Evolutionary conservation across 495 filamentous ascomycete genomes (phyloP), one percentile per base, ranked within the genome.

Genomic region (Patellaria atrata): DNA sequence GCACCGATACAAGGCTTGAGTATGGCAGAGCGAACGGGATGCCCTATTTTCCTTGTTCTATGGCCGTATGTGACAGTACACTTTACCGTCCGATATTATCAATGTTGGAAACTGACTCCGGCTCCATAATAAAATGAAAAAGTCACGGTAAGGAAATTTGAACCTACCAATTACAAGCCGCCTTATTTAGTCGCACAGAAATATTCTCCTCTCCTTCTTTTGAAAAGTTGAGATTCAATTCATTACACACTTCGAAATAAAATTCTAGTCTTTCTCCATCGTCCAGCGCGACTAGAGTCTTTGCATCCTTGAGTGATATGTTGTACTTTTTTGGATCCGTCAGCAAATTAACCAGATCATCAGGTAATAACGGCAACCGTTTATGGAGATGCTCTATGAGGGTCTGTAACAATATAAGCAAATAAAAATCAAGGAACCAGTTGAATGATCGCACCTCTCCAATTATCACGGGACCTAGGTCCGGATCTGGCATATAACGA

Each of bases 401-500:
- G 27, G 80, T 75, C 25, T 56, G 22, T 17, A 31, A 10, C 18
- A 11, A 13, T 42, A 20, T 40, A 4, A 40, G 19, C 26, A 3
- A 15, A 31, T 17, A 8, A 31, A 3, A 11, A 19, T 27, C 9
- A 15, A 46, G 16, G 20, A 4, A 27, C 26, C 8, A 22, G 16
- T 3, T 5, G 15, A 22, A 11, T n/a, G 20, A 9, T 16, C 18
- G 45, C 55, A 63, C 59, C 32, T 68, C 44, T 9, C 72, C 76
- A 42, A 99, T 76, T 3, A 82, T 49, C 7, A 99, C 62, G 0
- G 91, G 82, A 0, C 68, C 68, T 7, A 99, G 60, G 55, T 99
- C 89, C 2, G 89, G 83, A 53, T 99, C 89, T 1, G 89, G 89
- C 91, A 97, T 96, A 54, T 96, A 97, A 27, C 89, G 67, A 52